Conservation (phyloP, 805 yeast genomes). For the Ascoidea rubescens region DNA sequence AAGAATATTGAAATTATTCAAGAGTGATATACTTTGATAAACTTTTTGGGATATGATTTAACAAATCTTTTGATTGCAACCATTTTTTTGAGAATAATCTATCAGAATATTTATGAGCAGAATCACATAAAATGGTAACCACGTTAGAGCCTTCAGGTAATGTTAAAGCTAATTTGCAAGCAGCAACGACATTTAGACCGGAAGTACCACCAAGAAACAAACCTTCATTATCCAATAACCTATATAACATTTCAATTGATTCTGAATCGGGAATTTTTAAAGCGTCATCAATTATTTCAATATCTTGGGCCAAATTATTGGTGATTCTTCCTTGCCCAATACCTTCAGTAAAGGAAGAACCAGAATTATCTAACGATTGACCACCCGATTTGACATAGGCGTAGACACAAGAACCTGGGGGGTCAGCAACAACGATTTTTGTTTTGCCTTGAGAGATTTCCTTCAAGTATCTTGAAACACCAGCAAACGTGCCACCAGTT, state of each 20-base stretch:
- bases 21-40: constrained; percentile 53
- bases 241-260: constrained; percentile 72
- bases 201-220: constrained; percentile 84
- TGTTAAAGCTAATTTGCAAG: constrained; percentile 56
- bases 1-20: constrained; percentile 12
- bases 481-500: constrained; percentile 89
- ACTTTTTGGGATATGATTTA: constrained; percentile 52
- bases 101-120: constrained; percentile 81
- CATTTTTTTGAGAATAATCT: constrained; percentile 66
- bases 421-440: constrained; percentile 70
- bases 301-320: constrained; percentile 60
- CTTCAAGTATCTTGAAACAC: constrained; percentile 68
- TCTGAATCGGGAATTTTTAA: constrained; percentile 65
- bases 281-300: constrained; percentile 69
- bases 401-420: constrained; percentile 83
- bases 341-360: constrained; percentile 88
- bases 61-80: constrained; percentile 59
- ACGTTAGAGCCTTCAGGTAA: constrained; percentile 73
- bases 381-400: constrained; percentile 65
- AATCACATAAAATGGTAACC: constrained; percentile 81
- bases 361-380: constrained; percentile 51
- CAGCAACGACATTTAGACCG: constrained; percentile 84
- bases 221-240: constrained; percentile 81
- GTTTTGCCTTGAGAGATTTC: constrained; percentile 47
- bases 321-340: constrained; percentile 94